phyloP scores from a whole-genome alignment of 208 protist genomes.

The Acanthamoeba lenticulata region DNA sequence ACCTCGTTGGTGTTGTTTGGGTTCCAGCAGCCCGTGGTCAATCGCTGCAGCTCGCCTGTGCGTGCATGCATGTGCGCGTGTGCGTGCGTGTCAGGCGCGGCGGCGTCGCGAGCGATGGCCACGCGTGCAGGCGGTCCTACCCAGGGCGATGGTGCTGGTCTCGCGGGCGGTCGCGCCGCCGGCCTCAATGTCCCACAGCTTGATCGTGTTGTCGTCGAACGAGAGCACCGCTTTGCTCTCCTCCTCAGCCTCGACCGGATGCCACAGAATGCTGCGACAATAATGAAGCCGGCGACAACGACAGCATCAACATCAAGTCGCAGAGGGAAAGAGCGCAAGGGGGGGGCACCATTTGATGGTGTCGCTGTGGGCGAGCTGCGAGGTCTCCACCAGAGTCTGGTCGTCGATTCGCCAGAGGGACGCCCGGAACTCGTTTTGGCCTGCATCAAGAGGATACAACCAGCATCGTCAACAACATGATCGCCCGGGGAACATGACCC shows the following conservation, averaged over 20 bases:
- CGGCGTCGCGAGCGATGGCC: no score
- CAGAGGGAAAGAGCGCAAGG: not conserved
- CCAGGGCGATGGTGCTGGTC: slow-evolving; percentile 9
- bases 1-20: not conserved
- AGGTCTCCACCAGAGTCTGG: not conserved
- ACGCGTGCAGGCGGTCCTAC: not conserved
- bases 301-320: no score
- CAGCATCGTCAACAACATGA: not conserved
- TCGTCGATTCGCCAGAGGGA: slow-evolving; percentile 33
- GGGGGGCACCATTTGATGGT: not conserved
- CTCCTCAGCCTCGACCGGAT: not conserved
- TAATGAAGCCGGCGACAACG: no score
- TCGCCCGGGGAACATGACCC: not conserved
- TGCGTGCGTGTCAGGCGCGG: no score
- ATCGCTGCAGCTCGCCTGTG: not conserved
- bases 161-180: not conserved
- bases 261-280: not conserved
- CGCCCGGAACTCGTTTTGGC: not conserved
- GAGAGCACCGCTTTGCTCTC: not conserved
- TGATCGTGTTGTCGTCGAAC: slow-evolving; percentile 21
- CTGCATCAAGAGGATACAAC: not conserved
- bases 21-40: slow-evolving; percentile 23
- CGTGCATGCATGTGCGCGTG: no score
- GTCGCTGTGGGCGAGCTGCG: not conserved
- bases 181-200: slow-evolving; percentile 40